Percentiles rank a stretch among this genome's conserved stretches.
Evolutionary conservation across 228 moss, liverwort and hornwort genomes (phyloP).

Genomic region (Sphagnum magellanicum): DNA sequence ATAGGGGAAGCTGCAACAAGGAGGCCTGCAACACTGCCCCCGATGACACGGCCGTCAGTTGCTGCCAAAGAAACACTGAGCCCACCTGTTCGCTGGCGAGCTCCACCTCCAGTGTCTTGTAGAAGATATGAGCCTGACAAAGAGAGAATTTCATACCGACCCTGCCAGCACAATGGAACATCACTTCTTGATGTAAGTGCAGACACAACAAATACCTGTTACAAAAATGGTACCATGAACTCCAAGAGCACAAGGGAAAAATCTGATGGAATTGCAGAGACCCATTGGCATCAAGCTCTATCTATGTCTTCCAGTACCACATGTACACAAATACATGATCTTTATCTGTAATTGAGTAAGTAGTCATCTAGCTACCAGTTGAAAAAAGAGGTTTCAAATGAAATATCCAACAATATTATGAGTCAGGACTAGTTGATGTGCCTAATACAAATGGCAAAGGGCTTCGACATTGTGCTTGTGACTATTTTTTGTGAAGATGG

Average conservation of each 20-base stretch:
- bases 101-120: constrained; percentile 71
- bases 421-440: not conserved
- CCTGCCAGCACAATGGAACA: constrained; percentile 31
- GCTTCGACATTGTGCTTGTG: no score
- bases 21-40: constrained; percentile 94
- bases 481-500: no score
- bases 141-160: constrained; percentile 94
- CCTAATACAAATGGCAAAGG: no score
- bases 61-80: constrained; percentile 89
- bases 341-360: no score
- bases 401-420: not conserved
- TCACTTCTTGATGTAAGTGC: not conserved
- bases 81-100: constrained; percentile 85
- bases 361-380: no score
- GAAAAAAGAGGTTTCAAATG: not conserved
- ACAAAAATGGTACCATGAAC: no score
- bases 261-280: no score
- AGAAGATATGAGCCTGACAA: constrained; percentile 84
- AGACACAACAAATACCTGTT: no score
- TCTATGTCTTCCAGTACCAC: no score
- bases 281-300: no score
- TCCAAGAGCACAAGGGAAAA: no score
- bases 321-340: no score
- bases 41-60: constrained; percentile 89
- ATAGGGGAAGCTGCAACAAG: constrained; percentile 94